Evolutionary conservation across 2,329 filamentous ascomycete genomes (phyloP).

Genomic region (Fusarium nelsonii): DNA sequence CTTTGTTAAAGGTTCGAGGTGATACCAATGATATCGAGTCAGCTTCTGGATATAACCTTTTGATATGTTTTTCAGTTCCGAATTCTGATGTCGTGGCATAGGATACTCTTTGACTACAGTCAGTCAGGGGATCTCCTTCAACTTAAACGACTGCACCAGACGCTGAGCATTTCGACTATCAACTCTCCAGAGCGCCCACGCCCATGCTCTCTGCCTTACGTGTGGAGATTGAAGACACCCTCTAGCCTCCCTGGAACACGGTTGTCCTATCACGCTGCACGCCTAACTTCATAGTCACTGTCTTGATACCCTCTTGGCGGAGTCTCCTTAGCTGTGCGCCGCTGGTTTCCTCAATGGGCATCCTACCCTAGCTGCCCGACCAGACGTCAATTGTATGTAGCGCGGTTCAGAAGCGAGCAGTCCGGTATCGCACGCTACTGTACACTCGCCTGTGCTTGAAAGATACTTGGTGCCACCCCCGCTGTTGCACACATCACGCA

Average conservation of each 20-base stretch:
- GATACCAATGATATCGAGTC: background rate
- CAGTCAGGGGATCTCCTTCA: constrained; percentile 36
- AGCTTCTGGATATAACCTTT: background rate
- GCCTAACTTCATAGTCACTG: constrained; percentile 28
- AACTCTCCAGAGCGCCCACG: constrained; percentile 27
- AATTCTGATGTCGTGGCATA: constrained; percentile 20
- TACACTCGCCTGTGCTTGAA: constrained; percentile 12
- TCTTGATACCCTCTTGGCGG: constrained; percentile 32
- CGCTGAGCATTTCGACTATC: constrained; percentile 17
- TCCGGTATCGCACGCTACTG: constrained; percentile 38
- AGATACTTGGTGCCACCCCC: constrained; percentile 16
- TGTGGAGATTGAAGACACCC: constrained; percentile 33
- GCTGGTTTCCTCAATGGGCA: constrained; percentile 25
- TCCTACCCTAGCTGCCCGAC: constrained; percentile 32
- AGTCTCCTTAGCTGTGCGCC: constrained; percentile 28
- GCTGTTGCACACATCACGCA: background rate
- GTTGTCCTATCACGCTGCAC: constrained; percentile 29
- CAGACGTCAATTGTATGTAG: constrained; percentile 34
- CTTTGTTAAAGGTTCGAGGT: background rate
- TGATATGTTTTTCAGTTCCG: constrained; percentile 2
- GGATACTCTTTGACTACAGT: constrained; percentile 3
- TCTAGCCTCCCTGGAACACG: constrained; percentile 21
- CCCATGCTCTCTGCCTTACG: constrained; percentile 39
- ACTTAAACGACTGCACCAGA: constrained; percentile 38
- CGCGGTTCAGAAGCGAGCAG: constrained; percentile 30